Base-by-base conservation (phyloP, 768 basidiomycete species). In the Amanita pseudoporphyria region DNA sequence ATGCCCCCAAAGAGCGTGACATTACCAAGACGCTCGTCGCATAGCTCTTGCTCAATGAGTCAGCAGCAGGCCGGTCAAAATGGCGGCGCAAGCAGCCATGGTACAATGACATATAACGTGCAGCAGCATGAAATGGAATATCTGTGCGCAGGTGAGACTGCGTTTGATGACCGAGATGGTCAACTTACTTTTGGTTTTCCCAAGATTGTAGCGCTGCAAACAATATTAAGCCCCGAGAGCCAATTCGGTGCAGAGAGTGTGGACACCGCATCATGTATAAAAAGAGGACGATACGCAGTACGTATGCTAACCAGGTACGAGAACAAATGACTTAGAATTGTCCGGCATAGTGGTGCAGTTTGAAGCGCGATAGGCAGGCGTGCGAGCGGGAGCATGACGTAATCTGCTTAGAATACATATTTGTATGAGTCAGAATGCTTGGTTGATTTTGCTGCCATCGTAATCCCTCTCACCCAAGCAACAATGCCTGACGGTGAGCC, bases 181-280 rank as follows among this genome's bases (percentile, higher is more conserved):
- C 26, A 26, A 49, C 49, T 21, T 58, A 58, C 58, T 30, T 47
- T 45, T 33, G 32, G n/a, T n/a, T n/a, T 7, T 7, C 26, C 26
- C 7, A 60, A 91, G 94, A 96, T 62, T 97, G 94, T 63, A 88
- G 90, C 53, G 86, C 84, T 1, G 87, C 87, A 69, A 96, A 94
- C 64, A 84, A 88, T 61, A 92, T 97, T 63, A 85, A 82, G 66
- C 73, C 88, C 6, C 74, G 90, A 52, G 95, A 98, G 64, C 90
- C 91, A 37, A 94, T 97, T 55, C 84, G 95, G 50, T 98, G 95
- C 68, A 77, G 87, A 57, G 92, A 97, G 62, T 98, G 95, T 60
- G 95, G 95, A 3, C 95, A 97, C 66, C 82, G 95, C 46, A 95
- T 98, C 64, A 93, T 98, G 90, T 97, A 96, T 69, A 98, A 98